Conservation (phyloP, 108 stramenopile species). For the Epithemia pelagica region DNA sequence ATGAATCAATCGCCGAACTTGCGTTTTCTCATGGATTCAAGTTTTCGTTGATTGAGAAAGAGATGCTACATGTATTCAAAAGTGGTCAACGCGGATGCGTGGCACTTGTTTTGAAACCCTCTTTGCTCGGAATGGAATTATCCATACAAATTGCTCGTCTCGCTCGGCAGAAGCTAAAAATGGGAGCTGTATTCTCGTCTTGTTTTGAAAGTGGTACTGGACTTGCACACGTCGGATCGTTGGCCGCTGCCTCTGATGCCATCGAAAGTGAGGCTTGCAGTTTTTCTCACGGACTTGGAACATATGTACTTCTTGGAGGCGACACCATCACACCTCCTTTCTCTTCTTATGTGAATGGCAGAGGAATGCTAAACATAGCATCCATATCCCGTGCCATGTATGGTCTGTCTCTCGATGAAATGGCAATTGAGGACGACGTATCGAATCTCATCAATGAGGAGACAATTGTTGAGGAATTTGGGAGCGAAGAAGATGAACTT, state of each 20-base stretch:
- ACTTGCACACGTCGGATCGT: constrained; percentile 52
- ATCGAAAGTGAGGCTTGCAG: constrained; percentile 4
- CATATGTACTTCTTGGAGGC: constrained; percentile 54
- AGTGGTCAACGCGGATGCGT: constrained; percentile 41
- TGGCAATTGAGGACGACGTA: constrained; percentile 4
- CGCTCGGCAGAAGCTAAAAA: constrained; percentile 50
- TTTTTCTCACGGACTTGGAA: constrained; percentile 73
- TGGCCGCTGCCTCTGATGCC: constrained; percentile 54
- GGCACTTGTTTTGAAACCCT: constrained; percentile 78
- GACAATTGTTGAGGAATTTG: constrained; percentile 24
- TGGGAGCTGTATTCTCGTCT: constrained; percentile 66
- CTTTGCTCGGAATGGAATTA: constrained; percentile 72
- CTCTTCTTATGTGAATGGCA: constrained; percentile 63
- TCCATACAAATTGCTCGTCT: constrained; percentile 57
- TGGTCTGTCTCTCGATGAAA: constrained; percentile 66
- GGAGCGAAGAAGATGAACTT: constrained; percentile 52
- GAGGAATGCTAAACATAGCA: constrained; percentile 65
- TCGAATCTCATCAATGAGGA: not conserved
- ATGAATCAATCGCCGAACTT: constrained; percentile 74
- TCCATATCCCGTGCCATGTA: constrained; percentile 66
- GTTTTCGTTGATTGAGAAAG: constrained; percentile 32
- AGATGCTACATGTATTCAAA: constrained; percentile 29
- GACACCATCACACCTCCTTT: constrained; percentile 76
- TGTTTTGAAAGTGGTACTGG: constrained; percentile 81
- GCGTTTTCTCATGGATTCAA: constrained; percentile 31